Conservation (phyloP, 495 filamentous ascomycete genomes). For the Aspergillus affinis region DNA sequence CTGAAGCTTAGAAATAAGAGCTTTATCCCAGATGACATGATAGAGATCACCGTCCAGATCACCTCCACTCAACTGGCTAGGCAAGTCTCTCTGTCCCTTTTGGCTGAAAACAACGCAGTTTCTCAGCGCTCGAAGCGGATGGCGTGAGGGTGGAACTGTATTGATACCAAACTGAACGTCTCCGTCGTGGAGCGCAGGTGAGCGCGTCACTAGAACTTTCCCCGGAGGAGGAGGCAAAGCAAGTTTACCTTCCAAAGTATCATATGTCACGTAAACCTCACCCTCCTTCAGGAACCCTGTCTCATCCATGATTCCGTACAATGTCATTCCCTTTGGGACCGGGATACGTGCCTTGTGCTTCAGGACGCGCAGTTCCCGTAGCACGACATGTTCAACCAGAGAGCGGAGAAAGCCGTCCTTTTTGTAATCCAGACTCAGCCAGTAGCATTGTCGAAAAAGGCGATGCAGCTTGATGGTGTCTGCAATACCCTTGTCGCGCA, state of each 20-base stretch:
- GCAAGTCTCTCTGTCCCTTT: constrained; percentile 67
- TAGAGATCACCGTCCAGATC: constrained; percentile 83
- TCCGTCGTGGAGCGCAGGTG: constrained; percentile 76
- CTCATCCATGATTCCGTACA: constrained; percentile 85
- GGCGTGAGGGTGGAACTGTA: constrained; percentile 52
- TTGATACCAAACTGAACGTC: constrained; percentile 68
- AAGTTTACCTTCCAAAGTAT: constrained; percentile 15
- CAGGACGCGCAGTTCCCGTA: constrained; percentile 64
- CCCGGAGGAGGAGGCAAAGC: constrained; percentile 20
- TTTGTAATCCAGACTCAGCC: constrained; percentile 58
- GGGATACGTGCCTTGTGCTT: constrained; percentile 77
- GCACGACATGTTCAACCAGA: constrained; percentile 62
- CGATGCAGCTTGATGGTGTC: constrained; percentile 53
- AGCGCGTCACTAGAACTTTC: constrained; percentile 61
- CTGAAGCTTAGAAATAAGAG: constrained; percentile 37
- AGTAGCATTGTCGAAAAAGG: constrained; percentile 55
- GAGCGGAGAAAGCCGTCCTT: constrained; percentile 63
- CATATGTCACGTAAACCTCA: constrained; percentile 24
- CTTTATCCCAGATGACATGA: constrained; percentile 67
- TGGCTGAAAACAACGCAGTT: constrained; percentile 81
- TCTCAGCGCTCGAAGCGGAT: constrained; percentile 55
- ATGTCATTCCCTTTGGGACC: constrained; percentile 62
- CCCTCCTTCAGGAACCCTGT: constrained; percentile 62
- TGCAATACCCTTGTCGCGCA: constrained; percentile 56
- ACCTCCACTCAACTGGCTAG: constrained; percentile 73